Evolutionary conservation across 139 green algal genomes (phyloP), one percentile per base, ranked within the genome.

Genomic region (Coelastrella sp.): DNA sequence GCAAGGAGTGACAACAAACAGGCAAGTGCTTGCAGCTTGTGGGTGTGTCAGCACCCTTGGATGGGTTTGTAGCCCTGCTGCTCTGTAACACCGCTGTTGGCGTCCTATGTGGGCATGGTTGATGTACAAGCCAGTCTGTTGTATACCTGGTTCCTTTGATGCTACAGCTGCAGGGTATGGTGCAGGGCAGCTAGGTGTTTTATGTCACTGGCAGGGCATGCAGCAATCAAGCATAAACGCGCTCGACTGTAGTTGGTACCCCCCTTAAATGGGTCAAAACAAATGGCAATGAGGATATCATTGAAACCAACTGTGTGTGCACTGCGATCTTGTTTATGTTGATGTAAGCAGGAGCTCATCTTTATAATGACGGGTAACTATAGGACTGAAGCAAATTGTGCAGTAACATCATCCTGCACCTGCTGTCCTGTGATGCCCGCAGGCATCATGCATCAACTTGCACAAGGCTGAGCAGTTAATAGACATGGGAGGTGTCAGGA

Each of bases 401-500:
- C 10, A 20, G 6, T 76, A 20, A 68, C 66, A 64, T 22, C 56
- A 32, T 4, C 16, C 54, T 47, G 13, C 54, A 23, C 19, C 20
- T 83, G 58, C 7, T 83, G 32, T 89, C 57, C 66, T 82, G 56
- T 80, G 85, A 5, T 3, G 8, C 57, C 19, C 56, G 58, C 73
- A 80, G 85, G 85, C 83, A 4, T 80, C 65, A 13, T 64, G 23
- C 22, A 8, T 88, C 65, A 80, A 66, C 4, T 4, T 13, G 16
- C 4, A 10, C 20, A 57, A 73, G 8, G 22, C 61, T 16, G 85
- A 89, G 19, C 19, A 64, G 19, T 19, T 89, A 11, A 7, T 83
- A 11, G 57, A 82, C 22, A 20, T 89, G 68, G 85, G 85, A 5
- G 85, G 85, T 57, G 97, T 99, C 17, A 90, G 97, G 7, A 87